Conservation (phyloP, 2,329 filamentous ascomycete genomes). For the Aspergillus novofumigatus region DNA sequence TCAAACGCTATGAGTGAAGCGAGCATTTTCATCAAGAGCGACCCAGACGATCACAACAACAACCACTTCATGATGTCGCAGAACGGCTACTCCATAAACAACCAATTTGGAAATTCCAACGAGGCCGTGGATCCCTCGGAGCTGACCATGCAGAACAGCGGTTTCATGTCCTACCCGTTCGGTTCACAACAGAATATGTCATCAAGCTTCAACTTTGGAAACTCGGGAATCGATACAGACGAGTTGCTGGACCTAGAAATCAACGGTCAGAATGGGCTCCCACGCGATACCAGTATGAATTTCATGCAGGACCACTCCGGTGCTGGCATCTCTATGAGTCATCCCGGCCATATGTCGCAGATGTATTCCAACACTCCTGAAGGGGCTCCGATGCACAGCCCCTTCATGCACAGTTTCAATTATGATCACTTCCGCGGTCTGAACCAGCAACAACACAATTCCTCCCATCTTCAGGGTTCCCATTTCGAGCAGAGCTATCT, state of each 20-base stretch:
- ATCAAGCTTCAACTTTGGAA: conserved; percentile 71
- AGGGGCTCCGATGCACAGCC: conserved; percentile 85
- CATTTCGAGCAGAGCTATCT: conserved; percentile 56
- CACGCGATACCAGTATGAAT: conserved; percentile 32
- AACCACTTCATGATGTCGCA: conserved; percentile 47
- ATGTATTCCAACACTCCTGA: conserved; percentile 90
- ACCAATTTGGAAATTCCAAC: conserved; percentile 52
- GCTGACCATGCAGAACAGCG: conserved; percentile 61
- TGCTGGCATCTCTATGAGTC: conserved; percentile 55
- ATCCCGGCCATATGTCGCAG: conserved; percentile 63
- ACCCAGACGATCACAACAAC: conserved; percentile 60
- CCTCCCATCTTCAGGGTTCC: conserved; percentile 35
- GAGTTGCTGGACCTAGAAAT: conserved; percentile 69
- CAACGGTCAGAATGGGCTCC: conserved; percentile 36
- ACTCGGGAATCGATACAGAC: conserved; percentile 78
- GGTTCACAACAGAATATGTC: conserved; percentile 61
- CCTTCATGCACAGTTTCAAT: conserved; percentile 75
- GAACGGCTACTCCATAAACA: conserved; percentile 49
- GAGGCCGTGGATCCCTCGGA: conserved; percentile 78
- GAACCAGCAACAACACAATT: conserved; percentile 51
- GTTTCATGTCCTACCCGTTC: conserved; percentile 55
- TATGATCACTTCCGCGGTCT: conserved; percentile 68
- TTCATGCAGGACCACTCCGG: conserved; percentile 49
- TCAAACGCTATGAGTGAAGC: conserved; percentile 48
- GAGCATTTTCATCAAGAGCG: conserved; percentile 63